These are phyloP conservation scores for Penicillium odoratum DNA, from an alignment of 495 filamentous ascomycete genomes.

Conservation along the genomic window DNA sequence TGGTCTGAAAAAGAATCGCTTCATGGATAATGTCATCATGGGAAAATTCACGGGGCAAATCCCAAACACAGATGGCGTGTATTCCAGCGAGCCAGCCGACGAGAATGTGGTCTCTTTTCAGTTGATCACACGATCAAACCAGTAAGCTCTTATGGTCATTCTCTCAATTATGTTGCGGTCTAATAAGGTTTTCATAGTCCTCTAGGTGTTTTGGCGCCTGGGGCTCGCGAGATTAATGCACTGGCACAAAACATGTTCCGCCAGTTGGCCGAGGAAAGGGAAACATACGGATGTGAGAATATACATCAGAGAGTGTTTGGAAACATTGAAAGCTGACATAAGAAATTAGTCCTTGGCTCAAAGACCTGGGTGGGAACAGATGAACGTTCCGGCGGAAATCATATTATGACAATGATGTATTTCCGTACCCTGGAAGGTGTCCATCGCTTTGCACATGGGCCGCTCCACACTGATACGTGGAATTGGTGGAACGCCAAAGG, in stretches of 20 bases:
- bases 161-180: background rate
- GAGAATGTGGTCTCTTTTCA: slow-evolving; percentile 41
- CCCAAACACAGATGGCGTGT: slow-evolving; percentile 34
- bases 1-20: slow-evolving; percentile 34
- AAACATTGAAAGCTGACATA: background rate
- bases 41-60: slow-evolving; percentile 36
- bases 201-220: slow-evolving; percentile 22
- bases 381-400: slow-evolving; percentile 26
- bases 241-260: slow-evolving; percentile 17
- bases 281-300: slow-evolving; percentile 3
- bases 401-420: slow-evolving; percentile 45
- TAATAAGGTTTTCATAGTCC: slow-evolving; percentile 9
- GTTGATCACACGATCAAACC: slow-evolving; percentile 41
- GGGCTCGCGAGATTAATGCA: slow-evolving; percentile 7
- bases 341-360: background rate
- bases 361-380: background rate
- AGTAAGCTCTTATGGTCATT: slow-evolving; percentile 7
- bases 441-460: slow-evolving; percentile 50
- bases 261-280: slow-evolving; percentile 19
- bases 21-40: slow-evolving; percentile 33
- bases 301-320: no score
- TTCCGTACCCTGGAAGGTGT: slow-evolving; percentile 47
- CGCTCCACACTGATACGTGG: slow-evolving; percentile 46
- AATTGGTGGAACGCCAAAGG: slow-evolving; percentile 42
- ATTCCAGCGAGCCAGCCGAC: slow-evolving; percentile 27